Percentiles rank a stretch among this genome's conserved stretches.
Conservation (phyloP, 2,329 filamentous ascomycete species). For the Leptographium flavum region DNA sequence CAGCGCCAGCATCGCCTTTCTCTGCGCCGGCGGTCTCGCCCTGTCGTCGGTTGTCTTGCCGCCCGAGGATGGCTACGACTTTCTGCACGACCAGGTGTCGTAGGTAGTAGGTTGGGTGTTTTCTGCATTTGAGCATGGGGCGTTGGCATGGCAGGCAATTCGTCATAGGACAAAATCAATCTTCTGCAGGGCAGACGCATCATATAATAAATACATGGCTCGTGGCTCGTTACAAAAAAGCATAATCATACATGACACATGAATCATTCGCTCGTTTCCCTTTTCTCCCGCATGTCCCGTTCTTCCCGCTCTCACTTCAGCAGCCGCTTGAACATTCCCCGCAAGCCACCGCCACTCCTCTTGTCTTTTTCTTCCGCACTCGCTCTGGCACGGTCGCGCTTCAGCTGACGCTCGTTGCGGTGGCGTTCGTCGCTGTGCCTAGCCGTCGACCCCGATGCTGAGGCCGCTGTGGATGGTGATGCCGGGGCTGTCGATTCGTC, state of each 20-base stretch:
- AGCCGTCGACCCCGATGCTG: not conserved
- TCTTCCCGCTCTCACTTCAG: not conserved
- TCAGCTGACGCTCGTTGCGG: constrained; percentile 11
- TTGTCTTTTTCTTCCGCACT: not conserved
- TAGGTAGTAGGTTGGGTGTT: not conserved
- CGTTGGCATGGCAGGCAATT: too few species aligned
- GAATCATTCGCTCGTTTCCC: not conserved
- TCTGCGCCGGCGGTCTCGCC: constrained; percentile 43
- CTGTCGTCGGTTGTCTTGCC: constrained; percentile 57
- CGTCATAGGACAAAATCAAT: too few species aligned
- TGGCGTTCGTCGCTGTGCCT: constrained; percentile 8
- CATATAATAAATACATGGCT: too few species aligned
- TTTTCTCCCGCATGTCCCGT: not conserved
- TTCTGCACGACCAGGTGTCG: constrained; percentile 30
- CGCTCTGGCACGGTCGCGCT: constrained; percentile 2
- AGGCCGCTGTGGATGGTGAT: not conserved
- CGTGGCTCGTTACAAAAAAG: too few species aligned
- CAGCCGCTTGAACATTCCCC: constrained; percentile 9
- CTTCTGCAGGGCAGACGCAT: too few species aligned
- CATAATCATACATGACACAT: not conserved
- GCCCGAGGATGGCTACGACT: constrained; percentile 75
- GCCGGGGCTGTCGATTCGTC: not conserved
- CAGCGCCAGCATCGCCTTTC: constrained; percentile 37
- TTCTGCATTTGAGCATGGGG: not conserved
- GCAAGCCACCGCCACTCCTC: constrained; percentile 8